A percentile compares a stretch with the other conserved stretches of the same genome.
These are phyloP conservation scores for Didymella keratinophila DNA, from an alignment of 2,329 filamentous ascomycete species.

Conservation along the genomic window DNA sequence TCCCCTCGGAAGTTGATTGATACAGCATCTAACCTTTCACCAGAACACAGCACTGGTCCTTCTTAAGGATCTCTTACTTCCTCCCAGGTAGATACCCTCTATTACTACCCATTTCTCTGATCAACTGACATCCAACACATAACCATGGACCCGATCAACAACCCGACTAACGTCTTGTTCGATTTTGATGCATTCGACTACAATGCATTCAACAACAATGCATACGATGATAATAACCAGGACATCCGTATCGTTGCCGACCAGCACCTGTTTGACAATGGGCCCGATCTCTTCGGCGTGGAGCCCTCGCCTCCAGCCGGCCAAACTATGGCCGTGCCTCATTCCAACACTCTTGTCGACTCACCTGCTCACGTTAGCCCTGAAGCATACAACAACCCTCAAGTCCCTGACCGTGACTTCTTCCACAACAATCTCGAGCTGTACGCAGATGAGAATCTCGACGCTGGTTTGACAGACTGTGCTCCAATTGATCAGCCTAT, in stretches of 20 bases:
- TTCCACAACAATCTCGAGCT: neutral
- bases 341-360: neutral
- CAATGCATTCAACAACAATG: neutral
- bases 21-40: neutral
- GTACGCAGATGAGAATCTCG: neutral
- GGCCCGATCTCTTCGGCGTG: neutral
- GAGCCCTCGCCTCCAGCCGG: neutral
- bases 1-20: neutral
- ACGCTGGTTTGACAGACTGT: neutral
- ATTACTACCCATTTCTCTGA: neutral
- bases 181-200: neutral
- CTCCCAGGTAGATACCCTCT: neutral
- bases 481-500: neutral
- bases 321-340: neutral
- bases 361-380: neutral
- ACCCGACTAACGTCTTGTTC: neutral
- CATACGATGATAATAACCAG: neutral
- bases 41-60: neutral
- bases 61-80: neutral
- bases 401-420: neutral
- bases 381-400: neutral
- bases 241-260: neutral
- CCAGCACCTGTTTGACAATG: slow-evolving; percentile 6
- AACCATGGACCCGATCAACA: neutral
- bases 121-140: neutral